Percentiles rank a stretch among this genome's conserved stretches.
Evolutionary conservation across 129 eudicot genomes (phyloP).

Genomic region (Daucus carota): DH1_v3.0 NC_030388.2:22124501-22125000

Average conservation of each 20-base stretch:
- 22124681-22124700: conserved; percentile 44
- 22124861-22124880: not conserved
- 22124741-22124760: conserved; percentile 73
- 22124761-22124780: conserved; percentile 51
- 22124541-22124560: conserved; percentile 81
- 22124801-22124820: conserved; percentile 65
- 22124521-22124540: conserved; percentile 76
- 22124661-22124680: conserved; percentile 41
- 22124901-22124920: not conserved
- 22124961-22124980: not conserved
- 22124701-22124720: conserved; percentile 55
- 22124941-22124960: not conserved
- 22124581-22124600: conserved; percentile 52
- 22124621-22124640: conserved; percentile 71
- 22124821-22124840: conserved; percentile 37
- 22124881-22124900: not conserved
- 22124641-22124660: conserved; percentile 64
- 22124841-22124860: not conserved
- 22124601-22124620: conserved; percentile 60
- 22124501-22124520: conserved; percentile 61
- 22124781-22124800: conserved; percentile 55
- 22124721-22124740: conserved; percentile 68
- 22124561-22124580: conserved; percentile 71
- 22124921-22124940: not conserved
- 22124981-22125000: not conserved